A percentile compares a stretch with the other conserved stretches of the same genome.
phyloP scores from a whole-genome alignment of 352 stramenopile genomes.

The Globisporangium orthogonon region DNA sequence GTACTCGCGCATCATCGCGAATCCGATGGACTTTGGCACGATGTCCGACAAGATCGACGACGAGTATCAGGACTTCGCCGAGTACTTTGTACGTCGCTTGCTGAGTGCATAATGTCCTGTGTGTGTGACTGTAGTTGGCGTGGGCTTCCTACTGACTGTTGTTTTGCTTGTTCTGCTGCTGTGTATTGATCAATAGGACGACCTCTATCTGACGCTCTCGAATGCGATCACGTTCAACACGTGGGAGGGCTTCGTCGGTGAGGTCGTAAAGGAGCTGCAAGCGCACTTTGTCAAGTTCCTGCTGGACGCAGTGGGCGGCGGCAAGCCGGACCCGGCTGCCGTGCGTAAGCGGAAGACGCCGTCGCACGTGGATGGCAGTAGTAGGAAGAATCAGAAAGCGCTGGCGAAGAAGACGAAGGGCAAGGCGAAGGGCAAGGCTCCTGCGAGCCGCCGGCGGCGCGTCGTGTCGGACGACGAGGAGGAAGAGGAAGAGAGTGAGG shows the following conservation, averaged over 20 bases:
- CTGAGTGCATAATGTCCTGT: neutral
- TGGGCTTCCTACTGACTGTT: slow-evolving; percentile 2
- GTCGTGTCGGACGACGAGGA: slow-evolving; percentile 41
- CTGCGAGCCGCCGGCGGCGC: slow-evolving; percentile 3
- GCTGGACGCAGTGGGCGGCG: slow-evolving; percentile 40
- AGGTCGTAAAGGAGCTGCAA: slow-evolving; percentile 56
- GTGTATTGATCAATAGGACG: slow-evolving; percentile 26
- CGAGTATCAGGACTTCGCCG: slow-evolving; percentile 56
- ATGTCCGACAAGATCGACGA: slow-evolving; percentile 80
- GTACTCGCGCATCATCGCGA: slow-evolving; percentile 87
- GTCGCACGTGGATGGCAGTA: neutral
- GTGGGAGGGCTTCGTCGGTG: slow-evolving; percentile 52
- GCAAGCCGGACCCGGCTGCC: slow-evolving; percentile 17
- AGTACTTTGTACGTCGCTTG: slow-evolving; percentile 61
- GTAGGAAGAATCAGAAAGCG: neutral
- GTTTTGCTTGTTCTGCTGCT: slow-evolving; percentile 1
- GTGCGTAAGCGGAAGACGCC: slow-evolving; percentile 6
- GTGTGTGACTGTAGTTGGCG: neutral
- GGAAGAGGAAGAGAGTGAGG: slow-evolving; percentile 40
- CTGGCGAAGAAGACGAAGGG: neutral
- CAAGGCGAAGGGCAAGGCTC: slow-evolving; percentile 12
- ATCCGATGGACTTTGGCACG: slow-evolving; percentile 93
- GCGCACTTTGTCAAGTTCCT: slow-evolving; percentile 74
- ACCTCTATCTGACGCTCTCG: slow-evolving; percentile 68
- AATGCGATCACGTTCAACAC: slow-evolving; percentile 82